These are phyloP conservation scores for Lophium mytilinum DNA, from an alignment of 495 filamentous ascomycete genomes.

Conservation along the genomic window DNA sequence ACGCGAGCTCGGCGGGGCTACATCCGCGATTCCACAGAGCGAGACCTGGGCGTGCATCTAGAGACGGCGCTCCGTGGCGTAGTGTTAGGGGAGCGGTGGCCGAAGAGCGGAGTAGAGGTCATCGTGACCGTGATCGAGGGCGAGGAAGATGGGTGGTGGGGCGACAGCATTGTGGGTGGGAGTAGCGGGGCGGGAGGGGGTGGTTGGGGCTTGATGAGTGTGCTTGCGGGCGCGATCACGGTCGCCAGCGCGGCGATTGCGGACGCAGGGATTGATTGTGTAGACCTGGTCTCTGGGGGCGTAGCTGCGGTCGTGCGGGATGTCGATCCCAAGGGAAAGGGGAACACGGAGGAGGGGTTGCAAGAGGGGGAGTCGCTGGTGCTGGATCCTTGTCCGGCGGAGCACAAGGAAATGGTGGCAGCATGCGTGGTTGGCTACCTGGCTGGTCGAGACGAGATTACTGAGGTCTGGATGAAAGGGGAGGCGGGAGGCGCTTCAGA, in stretches of 20 bases:
- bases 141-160: constrained; percentile 64
- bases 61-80: constrained; percentile 84
- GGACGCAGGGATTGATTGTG: constrained; percentile 92
- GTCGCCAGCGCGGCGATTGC: constrained; percentile 91
- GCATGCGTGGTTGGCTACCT: constrained; percentile 89
- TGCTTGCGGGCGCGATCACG: constrained; percentile 85
- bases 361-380: constrained; percentile 42
- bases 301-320: constrained; percentile 67
- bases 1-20: constrained; percentile 74
- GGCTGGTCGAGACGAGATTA: constrained; percentile 80
- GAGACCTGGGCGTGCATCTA: constrained; percentile 83
- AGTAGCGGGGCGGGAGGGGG: constrained; percentile 22
- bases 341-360: constrained; percentile 5
- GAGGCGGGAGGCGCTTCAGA: constrained; percentile 46
- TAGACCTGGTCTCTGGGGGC: constrained; percentile 83
- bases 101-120: constrained; percentile 90
- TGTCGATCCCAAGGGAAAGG: constrained; percentile 25
- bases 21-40: constrained; percentile 74
- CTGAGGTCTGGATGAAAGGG: constrained; percentile 89
- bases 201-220: constrained; percentile 78
- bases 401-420: constrained; percentile 66
- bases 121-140: constrained; percentile 89
- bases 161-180: constrained; percentile 36
- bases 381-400: constrained; percentile 75
- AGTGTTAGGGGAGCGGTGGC: constrained; percentile 88